Evolutionary conservation across 108 stramenopile species (phyloP), one percentile per base, ranked within the genome.

Genomic region (Epipyxis sp.): DNA sequence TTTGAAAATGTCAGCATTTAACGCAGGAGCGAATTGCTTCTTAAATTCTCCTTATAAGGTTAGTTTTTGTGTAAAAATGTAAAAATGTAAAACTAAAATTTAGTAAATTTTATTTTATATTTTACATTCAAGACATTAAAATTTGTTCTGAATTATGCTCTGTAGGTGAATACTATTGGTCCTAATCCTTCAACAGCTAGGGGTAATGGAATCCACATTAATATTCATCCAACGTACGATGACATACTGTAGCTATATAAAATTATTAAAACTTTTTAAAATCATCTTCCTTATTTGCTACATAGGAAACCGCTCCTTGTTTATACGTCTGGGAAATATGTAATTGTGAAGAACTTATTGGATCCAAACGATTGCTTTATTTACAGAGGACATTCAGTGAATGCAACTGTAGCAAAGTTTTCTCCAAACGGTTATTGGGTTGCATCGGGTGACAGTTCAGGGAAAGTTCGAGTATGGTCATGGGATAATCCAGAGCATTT

Each of bases 401-500:
- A 80, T 1, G 92, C 91, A 0, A 90, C 93, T 1, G 80, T 84
- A 40, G 84, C 84, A 0, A 83, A 81, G 69, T 90, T 98, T 69
- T 85, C 87, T 40, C 92, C 94, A 1, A 88, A 89, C 6, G 97
- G 97, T 0, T 89, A 86, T 67, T 98, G 92, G 81, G 90, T 96
- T 20, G 91, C 94, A 42, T 90, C 89, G 0, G 95, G 86, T 29
- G 97, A 96, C 74, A 69, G 61, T 10, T 79, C 89, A 0, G 96
- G 96, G 69, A 91, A 91, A 65, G 78, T 97, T 2, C 90, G 94
- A 0, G 87, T 97, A 6, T 97, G 96, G 96, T 81, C 92, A 0
- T 90, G 88, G 72, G 95, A 97, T 88, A 91, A 95, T 79, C 91
- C 90, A 69, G 94, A 97, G 67, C 95, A 96, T 78, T 76, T 92